phyloP scores from a whole-genome alignment of 345 rosid species.

The Stellera chamaejasme region DNA sequence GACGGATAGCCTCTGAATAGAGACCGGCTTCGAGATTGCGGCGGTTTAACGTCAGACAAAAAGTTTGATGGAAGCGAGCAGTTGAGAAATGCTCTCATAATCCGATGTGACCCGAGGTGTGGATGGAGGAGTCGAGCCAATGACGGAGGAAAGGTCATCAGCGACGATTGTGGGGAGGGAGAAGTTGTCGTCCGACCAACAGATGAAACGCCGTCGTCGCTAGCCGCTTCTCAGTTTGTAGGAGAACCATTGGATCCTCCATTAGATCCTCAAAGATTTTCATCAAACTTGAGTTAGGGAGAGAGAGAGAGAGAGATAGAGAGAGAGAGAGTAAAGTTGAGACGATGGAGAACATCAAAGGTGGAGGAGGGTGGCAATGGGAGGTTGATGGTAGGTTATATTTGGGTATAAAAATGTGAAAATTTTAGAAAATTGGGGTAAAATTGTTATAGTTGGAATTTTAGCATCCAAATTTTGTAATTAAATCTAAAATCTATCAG shows the following conservation, averaged over 20 bases:
- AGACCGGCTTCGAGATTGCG: constrained; percentile 63
- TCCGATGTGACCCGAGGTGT: constrained; percentile 39
- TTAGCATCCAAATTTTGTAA: no score
- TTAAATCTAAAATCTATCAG: no score
- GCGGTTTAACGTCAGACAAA: constrained; percentile 77
- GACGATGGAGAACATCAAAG: no score
- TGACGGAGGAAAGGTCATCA: constrained; percentile 5
- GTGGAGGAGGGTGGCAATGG: no score
- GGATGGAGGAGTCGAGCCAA: constrained; percentile 27
- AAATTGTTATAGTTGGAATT: no score
- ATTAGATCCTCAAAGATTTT: no score
- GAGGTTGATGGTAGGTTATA: no score
- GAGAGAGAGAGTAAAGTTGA: no score
- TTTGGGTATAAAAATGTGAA: no score
- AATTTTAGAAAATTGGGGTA: no score
- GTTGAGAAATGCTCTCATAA: constrained; percentile 47
- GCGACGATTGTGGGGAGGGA: constrained; percentile 21
- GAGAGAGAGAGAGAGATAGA: no score
- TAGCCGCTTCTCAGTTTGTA: constrained; percentile 81
- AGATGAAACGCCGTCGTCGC: constrained; percentile 74
- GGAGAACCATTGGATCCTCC: constrained; percentile 90
- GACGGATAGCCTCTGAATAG: constrained; percentile 70
- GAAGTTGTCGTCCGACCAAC: constrained; percentile 85
- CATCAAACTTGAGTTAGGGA: no score
- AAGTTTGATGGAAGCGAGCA: constrained; percentile 65